phyloP scores from a whole-genome alignment of 1,284 basidiomycete species.

The Schizophyllum commune region DNA sequence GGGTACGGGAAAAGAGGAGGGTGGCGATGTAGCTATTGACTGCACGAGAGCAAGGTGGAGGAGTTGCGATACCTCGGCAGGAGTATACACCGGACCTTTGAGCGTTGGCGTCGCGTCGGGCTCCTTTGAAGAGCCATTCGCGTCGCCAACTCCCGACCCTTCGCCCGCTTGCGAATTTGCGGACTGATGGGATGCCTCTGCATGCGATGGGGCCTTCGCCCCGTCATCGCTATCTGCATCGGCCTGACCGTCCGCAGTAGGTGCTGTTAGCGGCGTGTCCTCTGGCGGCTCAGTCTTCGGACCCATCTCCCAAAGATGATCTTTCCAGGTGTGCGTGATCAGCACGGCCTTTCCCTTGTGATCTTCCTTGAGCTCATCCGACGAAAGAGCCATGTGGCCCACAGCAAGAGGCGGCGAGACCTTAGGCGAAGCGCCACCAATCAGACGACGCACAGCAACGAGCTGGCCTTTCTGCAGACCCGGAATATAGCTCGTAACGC shows the following conservation, averaged over 20 bases:
- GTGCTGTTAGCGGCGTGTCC: constrained; percentile 16
- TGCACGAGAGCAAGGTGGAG: constrained; percentile 70
- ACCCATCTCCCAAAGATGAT: constrained; percentile 65
- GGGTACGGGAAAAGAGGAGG: constrained; percentile 63
- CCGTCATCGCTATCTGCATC: constrained; percentile 15
- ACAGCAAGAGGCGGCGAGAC: constrained; percentile 57
- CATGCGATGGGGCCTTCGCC: constrained; percentile 10
- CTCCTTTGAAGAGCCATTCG: constrained; percentile 16
- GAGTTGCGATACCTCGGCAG: constrained; percentile 55
- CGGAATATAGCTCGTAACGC: constrained; percentile 35
- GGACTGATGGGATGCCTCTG: background rate
- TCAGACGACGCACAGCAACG: constrained; percentile 51
- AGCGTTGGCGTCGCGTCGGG: constrained; percentile 7
- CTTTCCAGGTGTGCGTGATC: constrained; percentile 65
- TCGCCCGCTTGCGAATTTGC: background rate
- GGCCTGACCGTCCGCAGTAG: constrained; percentile 13
- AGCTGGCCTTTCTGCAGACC: constrained; percentile 37
- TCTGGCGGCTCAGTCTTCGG: constrained; percentile 48
- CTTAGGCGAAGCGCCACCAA: constrained; percentile 27
- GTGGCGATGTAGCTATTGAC: constrained; percentile 44
- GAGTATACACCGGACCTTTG: constrained; percentile 18
- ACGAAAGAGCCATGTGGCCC: constrained; percentile 57
- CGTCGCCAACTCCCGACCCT: background rate
- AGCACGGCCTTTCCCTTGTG: constrained; percentile 70
- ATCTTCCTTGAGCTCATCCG: constrained; percentile 32